These are phyloP conservation scores for Rhodotorula sp. DNA, from an alignment of 1,284 basidiomycete genomes.

Conservation along the genomic window DNA sequence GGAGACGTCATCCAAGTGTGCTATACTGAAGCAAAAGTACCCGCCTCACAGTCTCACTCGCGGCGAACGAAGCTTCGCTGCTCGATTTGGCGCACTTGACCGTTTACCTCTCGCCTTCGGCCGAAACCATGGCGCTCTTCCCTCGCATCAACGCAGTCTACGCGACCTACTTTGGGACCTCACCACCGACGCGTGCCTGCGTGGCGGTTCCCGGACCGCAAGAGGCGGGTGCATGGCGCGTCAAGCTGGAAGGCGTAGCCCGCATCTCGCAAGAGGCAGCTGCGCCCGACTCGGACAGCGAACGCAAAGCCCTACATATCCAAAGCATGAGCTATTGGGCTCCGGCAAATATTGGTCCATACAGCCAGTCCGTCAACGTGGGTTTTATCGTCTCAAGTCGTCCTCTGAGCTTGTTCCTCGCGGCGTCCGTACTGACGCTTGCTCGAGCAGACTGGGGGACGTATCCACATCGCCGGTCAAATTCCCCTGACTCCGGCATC, in stretches of 20 bases:
- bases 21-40: not conserved
- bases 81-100: constrained; percentile 74
- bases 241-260: constrained; percentile 75
- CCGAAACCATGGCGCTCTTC: constrained; percentile 68
- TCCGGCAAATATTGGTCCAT: constrained; percentile 97
- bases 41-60: constrained; percentile 55
- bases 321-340: constrained; percentile 98
- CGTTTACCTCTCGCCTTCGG: constrained; percentile 63
- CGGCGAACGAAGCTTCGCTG: constrained; percentile 55
- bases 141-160: constrained; percentile 74
- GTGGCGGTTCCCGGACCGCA: constrained; percentile 60
- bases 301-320: constrained; percentile 76
- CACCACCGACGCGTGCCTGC: constrained; percentile 89
- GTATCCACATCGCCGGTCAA: constrained; percentile 86
- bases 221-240: constrained; percentile 46
- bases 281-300: constrained; percentile 39
- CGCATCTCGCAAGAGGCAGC: constrained; percentile 45
- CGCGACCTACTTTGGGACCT: constrained; percentile 75
- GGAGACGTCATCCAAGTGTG: not conserved
- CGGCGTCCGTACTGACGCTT: not conserved
- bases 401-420: not conserved
- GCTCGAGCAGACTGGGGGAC: constrained; percentile 61
- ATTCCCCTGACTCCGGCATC: constrained; percentile 79
- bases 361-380: constrained; percentile 77
- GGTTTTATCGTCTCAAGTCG: constrained; percentile 34